A percentile compares a stretch with the other conserved stretches of the same genome.
phyloP scores from a whole-genome alignment of 352 stramenopile genomes.

The Globisporangium nagaii region DNA sequence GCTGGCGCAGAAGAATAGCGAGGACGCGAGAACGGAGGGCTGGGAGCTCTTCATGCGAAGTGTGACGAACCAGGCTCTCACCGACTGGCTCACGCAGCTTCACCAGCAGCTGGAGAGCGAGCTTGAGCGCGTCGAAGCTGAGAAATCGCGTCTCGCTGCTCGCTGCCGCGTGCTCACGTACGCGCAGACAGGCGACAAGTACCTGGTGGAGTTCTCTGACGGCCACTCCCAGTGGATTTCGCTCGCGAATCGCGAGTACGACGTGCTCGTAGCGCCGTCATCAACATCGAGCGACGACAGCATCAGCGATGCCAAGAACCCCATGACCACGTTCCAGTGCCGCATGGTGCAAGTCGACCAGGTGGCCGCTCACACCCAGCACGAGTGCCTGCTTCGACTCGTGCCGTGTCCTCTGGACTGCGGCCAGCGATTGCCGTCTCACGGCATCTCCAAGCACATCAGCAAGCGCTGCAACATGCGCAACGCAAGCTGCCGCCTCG shows the following conservation, averaged over 20 bases:
- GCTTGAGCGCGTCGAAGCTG: not conserved
- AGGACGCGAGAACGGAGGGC: not conserved
- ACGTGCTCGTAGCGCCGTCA: constrained; percentile 15
- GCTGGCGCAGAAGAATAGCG: not conserved
- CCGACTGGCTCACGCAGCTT: not conserved
- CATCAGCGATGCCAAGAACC: not conserved
- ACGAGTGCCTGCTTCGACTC: constrained; percentile 42
- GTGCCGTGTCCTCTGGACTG: constrained; percentile 59
- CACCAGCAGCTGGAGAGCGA: constrained; percentile 3
- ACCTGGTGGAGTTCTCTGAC: constrained; percentile 56
- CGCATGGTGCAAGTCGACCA: constrained; percentile 10
- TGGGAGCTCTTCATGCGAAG: constrained; percentile 1
- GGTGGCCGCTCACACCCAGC: constrained; percentile 17
- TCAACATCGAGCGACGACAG: not conserved
- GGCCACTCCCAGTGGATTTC: constrained; percentile 41
- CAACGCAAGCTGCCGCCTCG: constrained; percentile 48
- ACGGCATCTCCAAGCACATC: constrained; percentile 35
- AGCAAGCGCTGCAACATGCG: constrained; percentile 56
- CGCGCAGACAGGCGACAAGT: constrained; percentile 13
- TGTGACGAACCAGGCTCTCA: not conserved
- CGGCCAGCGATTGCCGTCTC: constrained; percentile 40
- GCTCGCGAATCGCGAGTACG: constrained; percentile 35
- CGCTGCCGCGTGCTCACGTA: constrained; percentile 46
- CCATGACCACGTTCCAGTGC: constrained; percentile 19
- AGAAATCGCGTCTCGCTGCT: constrained; percentile 9